phyloP scores from a whole-genome alignment of 2,329 filamentous ascomycete species.

The Zymoseptoria crescenta region DNA sequence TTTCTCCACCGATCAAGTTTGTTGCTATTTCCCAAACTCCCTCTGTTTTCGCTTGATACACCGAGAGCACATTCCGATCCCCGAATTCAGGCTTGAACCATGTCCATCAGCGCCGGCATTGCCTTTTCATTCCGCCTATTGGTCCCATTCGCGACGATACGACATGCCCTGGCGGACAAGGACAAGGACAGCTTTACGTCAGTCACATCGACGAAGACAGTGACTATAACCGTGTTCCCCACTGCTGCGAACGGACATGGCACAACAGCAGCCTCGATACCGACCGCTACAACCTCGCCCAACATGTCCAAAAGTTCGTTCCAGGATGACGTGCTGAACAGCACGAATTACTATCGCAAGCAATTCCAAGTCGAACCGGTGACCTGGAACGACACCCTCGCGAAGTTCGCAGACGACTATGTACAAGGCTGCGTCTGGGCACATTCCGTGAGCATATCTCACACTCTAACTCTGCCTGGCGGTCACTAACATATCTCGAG shows the following conservation, averaged over 20 bases:
- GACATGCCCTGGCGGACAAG: background rate
- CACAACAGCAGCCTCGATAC: background rate
- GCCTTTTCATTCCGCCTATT: background rate
- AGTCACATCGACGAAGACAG: background rate
- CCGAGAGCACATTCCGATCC: background rate
- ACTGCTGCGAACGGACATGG: background rate
- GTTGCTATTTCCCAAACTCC: background rate
- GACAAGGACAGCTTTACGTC: background rate
- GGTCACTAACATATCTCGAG: slow-evolving; percentile 2
- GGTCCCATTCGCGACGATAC: background rate
- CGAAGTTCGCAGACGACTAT: slow-evolving; percentile 22
- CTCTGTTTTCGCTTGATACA: background rate
- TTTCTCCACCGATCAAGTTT: background rate
- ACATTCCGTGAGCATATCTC: slow-evolving; percentile 20
- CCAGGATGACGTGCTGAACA: slow-evolving; percentile 22
- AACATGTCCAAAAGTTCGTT: slow-evolving; percentile 9
- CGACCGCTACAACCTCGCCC: slow-evolving; percentile 1
- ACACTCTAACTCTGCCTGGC: background rate
- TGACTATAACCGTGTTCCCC: background rate
- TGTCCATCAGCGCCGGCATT: background rate
- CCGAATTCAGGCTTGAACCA: background rate
- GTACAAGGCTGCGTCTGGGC: slow-evolving; percentile 24
- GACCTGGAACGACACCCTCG: slow-evolving; percentile 23
- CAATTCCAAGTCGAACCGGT: slow-evolving; percentile 18
- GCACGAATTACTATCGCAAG: slow-evolving; percentile 26